A percentile compares a stretch with the other conserved stretches of the same genome.
phyloP scores from a whole-genome alignment of 139 green algal species.

The Closterium sp. region DNA sequence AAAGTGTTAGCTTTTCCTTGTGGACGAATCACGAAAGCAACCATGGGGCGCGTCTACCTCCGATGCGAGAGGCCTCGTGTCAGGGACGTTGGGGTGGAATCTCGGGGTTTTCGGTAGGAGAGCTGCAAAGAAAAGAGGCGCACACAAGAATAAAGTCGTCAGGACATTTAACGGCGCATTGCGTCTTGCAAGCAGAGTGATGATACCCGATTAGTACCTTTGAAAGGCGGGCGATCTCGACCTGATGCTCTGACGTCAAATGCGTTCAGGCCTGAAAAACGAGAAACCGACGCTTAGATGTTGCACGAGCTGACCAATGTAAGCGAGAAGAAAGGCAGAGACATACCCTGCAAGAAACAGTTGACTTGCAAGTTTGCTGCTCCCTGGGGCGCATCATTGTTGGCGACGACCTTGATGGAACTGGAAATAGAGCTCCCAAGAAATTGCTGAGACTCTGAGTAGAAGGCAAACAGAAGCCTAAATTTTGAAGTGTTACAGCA shows the following conservation, averaged over 20 bases:
- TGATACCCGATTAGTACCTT: not conserved
- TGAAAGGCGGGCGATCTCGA: not conserved
- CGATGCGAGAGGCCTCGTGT: not conserved
- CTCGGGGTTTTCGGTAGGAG: not conserved
- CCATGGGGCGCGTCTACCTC: not conserved
- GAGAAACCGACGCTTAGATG: not conserved
- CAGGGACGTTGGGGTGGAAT: not conserved
- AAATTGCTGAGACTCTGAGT: conserved; percentile 22
- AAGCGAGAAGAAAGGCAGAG: not conserved
- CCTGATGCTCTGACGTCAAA: not conserved
- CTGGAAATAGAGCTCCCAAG: conserved; percentile 55
- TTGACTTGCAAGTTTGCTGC: conserved; percentile 49
- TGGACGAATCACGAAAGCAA: not conserved
- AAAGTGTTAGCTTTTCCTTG: not conserved
- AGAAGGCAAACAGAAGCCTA: conserved; percentile 31
- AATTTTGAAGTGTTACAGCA: conserved; percentile 24
- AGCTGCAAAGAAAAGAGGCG: not conserved
- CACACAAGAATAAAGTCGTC: not conserved
- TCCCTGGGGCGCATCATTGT: conserved; percentile 69
- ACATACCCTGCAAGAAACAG: conserved; percentile 2
- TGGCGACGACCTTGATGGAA: conserved; percentile 65
- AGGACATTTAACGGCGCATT: not conserved
- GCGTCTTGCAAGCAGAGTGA: not conserved
- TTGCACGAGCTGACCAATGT: not conserved
- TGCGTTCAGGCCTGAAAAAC: not conserved